Evolutionary conservation across 2,329 filamentous ascomycete genomes (phyloP), one percentile per base, ranked within the genome.

Genomic region (Ascochyta rabiei): DNA sequence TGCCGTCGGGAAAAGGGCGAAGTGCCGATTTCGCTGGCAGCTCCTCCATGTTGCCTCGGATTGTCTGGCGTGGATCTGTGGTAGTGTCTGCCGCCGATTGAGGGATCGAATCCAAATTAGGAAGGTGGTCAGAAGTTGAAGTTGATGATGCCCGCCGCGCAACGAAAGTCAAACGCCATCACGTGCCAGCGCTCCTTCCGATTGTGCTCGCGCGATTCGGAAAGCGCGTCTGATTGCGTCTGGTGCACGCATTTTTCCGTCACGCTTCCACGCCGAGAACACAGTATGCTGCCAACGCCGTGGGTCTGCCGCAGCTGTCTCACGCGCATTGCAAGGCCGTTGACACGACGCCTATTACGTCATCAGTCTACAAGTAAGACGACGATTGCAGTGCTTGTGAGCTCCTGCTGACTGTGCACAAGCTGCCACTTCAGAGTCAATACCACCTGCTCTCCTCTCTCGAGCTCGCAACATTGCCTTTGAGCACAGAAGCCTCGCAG

Each of bases 371-470:
- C 65, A 12, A 28, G 66, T 69, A 39, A 49, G 63, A 3, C 2
- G 15, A 8, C 6, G 45, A n/a, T 16, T 4, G 10, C 46, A 10
- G n/a, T 24, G n/a, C 6, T 34, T 15, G 12, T 23, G 34, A 13
- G 23, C 16, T 35, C n/a, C 40, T 21, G 37, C 61, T 71, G 33
- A 65, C 28, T 45, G 9, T 40, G 18, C 31, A 45, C 31, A 41
- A 64, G 68, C 61, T 68, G 53, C 67, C 4, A 57, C 55, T 33
- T 24, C 63, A 24, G 69, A 71, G 45, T 61, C 71, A 24, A 71
- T 87, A 40, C 84, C 84, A 18, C 78, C 83, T 30, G 78, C 81
- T 15, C 75, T 88, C 9, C 77, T 88, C 24, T 75, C 76, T 3
- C 76, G 84, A 60, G 85, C 85, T 42, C 81, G 82, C 59, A 71